phyloP scores from a whole-genome alignment of 1,284 basidiomycete species.

The Fomitopsis palustris region DNA sequence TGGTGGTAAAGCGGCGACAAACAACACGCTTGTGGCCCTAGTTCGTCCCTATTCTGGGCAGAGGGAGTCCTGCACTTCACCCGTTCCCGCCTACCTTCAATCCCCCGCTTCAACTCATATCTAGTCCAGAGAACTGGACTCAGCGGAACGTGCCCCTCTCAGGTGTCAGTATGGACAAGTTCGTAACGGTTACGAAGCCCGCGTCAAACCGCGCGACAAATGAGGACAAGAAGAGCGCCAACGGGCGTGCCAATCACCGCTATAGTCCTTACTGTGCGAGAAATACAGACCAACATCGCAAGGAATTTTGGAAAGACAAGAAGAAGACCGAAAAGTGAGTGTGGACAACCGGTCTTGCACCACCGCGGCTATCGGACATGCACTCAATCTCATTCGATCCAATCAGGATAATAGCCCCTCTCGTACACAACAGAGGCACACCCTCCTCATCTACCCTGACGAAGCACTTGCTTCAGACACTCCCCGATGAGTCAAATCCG shows the following conservation, averaged over 20 bases:
- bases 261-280: constrained; percentile 32
- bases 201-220: constrained; percentile 8
- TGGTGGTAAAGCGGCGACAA: constrained; percentile 8
- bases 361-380: background rate
- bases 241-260: constrained; percentile 22
- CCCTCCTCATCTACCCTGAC: constrained; percentile 46
- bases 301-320: constrained; percentile 29
- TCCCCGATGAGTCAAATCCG: constrained; percentile 60
- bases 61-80: constrained; percentile 1
- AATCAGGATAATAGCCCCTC: constrained; percentile 30
- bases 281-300: constrained; percentile 20
- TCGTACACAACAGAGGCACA: constrained; percentile 29
- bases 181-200: constrained; percentile 34
- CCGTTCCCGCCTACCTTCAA: no score
- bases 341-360: background rate
- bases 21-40: constrained; percentile 25
- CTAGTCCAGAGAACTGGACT: no score
- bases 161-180: constrained; percentile 37
- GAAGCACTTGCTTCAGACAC: constrained; percentile 52
- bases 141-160: background rate
- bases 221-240: constrained; percentile 16
- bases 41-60: background rate
- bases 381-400: background rate
- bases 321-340: constrained; percentile 27
- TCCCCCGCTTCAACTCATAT: no score